Evolutionary conservation across 805 yeast genomes (phyloP).

Genomic region (Yarrowia deformans): DNA sequence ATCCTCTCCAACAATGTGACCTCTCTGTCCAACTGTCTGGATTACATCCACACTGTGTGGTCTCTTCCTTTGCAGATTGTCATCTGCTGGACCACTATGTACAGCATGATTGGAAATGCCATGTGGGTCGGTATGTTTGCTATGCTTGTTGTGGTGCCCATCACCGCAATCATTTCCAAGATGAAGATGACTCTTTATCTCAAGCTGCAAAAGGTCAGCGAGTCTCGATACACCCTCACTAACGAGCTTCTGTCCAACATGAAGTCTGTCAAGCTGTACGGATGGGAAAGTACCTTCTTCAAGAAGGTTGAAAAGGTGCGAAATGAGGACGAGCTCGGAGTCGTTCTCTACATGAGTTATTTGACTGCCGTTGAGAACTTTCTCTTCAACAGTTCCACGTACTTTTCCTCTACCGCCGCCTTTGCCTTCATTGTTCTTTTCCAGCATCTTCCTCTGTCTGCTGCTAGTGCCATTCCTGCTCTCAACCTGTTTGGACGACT

Average conservation of each 20-base stretch:
- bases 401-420: conserved; percentile 85
- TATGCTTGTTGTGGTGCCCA: conserved; percentile 77
- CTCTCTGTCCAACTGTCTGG: conserved; percentile 51
- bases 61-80: conserved; percentile 90
- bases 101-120: conserved; percentile 76
- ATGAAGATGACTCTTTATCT: conserved; percentile 54
- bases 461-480: conserved; percentile 82
- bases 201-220: conserved; percentile 83
- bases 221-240: conserved; percentile 85
- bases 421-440: conserved; percentile 78
- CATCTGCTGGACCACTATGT: conserved; percentile 75
- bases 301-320: conserved; percentile 78
- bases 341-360: conserved; percentile 74
- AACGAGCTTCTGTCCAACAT: conserved; percentile 87
- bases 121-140: conserved; percentile 93
- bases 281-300: conserved; percentile 92
- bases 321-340: conserved; percentile 83
- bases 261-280: conserved; percentile 89
- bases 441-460: conserved; percentile 71
- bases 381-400: conserved; percentile 87
- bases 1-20: conserved; percentile 78
- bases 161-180: conserved; percentile 73
- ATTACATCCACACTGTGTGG: conserved; percentile 82
- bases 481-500: conserved; percentile 70
- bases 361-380: conserved; percentile 73